Conservation (phyloP, 768 basidiomycete species). For the Lactifluus rugatus region DNA sequence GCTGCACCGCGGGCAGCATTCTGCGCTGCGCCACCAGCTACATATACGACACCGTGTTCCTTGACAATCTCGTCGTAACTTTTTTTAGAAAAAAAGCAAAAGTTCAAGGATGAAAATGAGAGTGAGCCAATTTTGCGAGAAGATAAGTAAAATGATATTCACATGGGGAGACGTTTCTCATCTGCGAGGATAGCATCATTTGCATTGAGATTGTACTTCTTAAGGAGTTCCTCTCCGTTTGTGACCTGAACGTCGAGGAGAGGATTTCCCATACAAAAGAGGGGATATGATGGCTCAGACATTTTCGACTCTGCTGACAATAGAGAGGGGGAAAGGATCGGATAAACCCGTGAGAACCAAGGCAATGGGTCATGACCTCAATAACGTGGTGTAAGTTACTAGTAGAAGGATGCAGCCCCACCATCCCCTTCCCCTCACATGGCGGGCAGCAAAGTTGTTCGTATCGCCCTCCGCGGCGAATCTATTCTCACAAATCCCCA, state of each 20-base stretch:
- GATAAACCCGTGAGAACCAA: background rate
- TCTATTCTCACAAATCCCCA: conserved; percentile 53
- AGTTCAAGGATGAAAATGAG: conserved; percentile 1
- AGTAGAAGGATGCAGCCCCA: no score
- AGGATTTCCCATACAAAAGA: conserved; percentile 94
- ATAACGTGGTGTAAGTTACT: no score
- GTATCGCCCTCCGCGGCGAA: conserved; percentile 51
- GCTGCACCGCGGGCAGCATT: conserved; percentile 96
- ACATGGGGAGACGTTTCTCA: conserved; percentile 85
- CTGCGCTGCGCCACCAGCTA: conserved; percentile 95
- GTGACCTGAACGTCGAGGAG: conserved; percentile 93
- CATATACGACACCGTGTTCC: conserved; percentile 72
- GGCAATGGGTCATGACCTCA: background rate
- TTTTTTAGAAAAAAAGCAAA: background rate
- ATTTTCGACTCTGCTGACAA: conserved; percentile 21
- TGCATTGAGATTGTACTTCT: conserved; percentile 84
- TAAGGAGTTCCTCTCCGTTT: conserved; percentile 71
- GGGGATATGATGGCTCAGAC: conserved; percentile 42
- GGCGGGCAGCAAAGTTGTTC: conserved; percentile 18
- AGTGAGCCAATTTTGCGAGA: background rate
- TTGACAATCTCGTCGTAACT: conserved; percentile 87
- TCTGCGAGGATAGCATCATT: conserved; percentile 96
- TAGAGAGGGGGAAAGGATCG: background rate
- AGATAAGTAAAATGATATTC: conserved; percentile 13
- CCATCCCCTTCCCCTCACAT: background rate